Conservation (phyloP, 2,329 filamentous ascomycete genomes). For the Neurospora sp. region DNA sequence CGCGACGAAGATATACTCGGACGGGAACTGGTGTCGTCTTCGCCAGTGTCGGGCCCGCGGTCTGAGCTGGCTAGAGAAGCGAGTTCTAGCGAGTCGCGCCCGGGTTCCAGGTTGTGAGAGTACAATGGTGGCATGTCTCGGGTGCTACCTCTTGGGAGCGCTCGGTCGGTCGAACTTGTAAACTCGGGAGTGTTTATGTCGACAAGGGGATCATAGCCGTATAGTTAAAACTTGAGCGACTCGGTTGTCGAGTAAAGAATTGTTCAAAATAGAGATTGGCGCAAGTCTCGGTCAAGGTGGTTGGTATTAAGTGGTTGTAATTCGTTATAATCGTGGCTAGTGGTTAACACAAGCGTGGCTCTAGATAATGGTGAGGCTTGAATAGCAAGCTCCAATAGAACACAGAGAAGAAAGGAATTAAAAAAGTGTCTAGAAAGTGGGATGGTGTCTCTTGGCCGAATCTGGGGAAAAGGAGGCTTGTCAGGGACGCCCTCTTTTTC, state of each 20-base stretch:
- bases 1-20: conserved; percentile 91
- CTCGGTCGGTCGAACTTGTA: not conserved
- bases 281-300: not conserved
- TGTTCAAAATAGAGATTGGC: not conserved
- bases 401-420: not conserved
- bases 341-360: not conserved
- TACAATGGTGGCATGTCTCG: conserved; percentile 31
- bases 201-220: not conserved
- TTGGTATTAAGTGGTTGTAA: not conserved
- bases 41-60: conserved; percentile 44
- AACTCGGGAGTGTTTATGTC: not conserved
- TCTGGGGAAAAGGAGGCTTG: not conserved
- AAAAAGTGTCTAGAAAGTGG: conserved; percentile 1
- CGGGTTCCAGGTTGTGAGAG: conserved; percentile 32
- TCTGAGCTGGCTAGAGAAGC: conserved; percentile 87
- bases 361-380: not conserved
- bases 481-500: not conserved
- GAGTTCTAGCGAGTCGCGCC: conserved; percentile 90
- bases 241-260: not conserved
- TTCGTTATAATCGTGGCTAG: not conserved
- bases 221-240: not conserved
- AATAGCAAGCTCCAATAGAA: not conserved
- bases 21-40: conserved; percentile 56
- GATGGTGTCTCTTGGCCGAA: not conserved
- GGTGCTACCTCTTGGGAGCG: not conserved